Evolutionary conservation across 2,329 filamentous ascomycete genomes (phyloP).

Genomic region (Massarina eburnea): DNA sequence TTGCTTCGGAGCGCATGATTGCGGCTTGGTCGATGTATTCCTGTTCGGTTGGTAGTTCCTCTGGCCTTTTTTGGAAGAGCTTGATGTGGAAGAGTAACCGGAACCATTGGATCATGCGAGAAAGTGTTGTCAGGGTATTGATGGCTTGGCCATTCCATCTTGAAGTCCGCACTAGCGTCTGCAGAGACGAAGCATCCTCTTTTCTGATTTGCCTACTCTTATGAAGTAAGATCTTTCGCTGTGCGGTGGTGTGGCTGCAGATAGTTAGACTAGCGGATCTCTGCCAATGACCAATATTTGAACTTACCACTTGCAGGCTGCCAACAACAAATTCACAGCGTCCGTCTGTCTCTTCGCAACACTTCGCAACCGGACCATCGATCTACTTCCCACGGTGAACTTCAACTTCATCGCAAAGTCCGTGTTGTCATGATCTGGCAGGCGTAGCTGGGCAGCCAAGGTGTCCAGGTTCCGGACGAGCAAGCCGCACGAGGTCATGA

Average conservation of each 20-base stretch:
- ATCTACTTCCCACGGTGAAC: constrained; percentile 30
- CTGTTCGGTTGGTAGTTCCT: constrained; percentile 27
- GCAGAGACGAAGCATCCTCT: constrained; percentile 32
- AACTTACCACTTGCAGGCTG: constrained; percentile 34
- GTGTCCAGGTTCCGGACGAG: constrained; percentile 33
- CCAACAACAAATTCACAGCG: constrained; percentile 31
- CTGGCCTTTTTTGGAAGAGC: constrained; percentile 19
- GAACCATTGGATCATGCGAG: constrained; percentile 37
- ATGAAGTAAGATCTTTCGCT: constrained; percentile 39
- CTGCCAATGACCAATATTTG: not conserved
- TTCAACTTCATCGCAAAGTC: constrained; percentile 39
- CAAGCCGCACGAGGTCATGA: constrained; percentile 33
- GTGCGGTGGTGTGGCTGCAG: constrained; percentile 35
- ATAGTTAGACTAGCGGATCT: constrained; percentile 19
- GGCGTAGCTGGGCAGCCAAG: constrained; percentile 26
- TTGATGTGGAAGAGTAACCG: constrained; percentile 32
- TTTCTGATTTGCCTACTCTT: constrained; percentile 40
- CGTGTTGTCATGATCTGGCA: constrained; percentile 32
- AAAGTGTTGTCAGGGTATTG: constrained; percentile 29
- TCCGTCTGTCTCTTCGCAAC: constrained; percentile 39
- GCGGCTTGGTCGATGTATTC: constrained; percentile 36
- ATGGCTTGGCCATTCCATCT: constrained; percentile 33
- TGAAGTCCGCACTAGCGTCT: constrained; percentile 30
- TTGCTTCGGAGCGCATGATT: constrained; percentile 36
- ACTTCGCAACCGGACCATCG: constrained; percentile 33